These are phyloP conservation scores for Fonsecaea monophora DNA, from an alignment of 2,329 filamentous ascomycete genomes.

Conservation along the genomic window DNA sequence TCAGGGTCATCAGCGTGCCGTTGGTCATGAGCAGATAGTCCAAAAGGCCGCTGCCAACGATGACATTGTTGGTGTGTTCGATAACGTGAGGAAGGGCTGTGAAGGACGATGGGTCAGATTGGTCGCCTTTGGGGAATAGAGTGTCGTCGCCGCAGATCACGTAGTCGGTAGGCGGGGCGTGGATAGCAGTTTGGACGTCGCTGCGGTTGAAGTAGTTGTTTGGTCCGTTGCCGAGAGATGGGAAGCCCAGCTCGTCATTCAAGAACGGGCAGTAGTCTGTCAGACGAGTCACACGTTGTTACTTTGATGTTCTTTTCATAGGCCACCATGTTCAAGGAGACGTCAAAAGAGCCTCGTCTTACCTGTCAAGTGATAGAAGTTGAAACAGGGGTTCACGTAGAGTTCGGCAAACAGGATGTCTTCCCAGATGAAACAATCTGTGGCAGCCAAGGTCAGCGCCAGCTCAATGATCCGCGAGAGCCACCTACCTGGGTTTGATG, in stretches of 20 bases:
- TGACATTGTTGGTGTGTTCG: slow-evolving; percentile 59
- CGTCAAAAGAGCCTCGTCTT: not conserved
- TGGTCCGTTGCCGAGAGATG: slow-evolving; percentile 56
- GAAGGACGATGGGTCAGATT: slow-evolving; percentile 45
- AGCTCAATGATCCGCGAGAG: not conserved
- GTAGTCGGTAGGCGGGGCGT: slow-evolving; percentile 56
- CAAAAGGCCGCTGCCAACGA: slow-evolving; percentile 58
- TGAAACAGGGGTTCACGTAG: slow-evolving; percentile 76
- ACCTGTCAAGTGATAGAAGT: slow-evolving; percentile 67
- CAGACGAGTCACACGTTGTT: slow-evolving; percentile 44
- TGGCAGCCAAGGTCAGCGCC: slow-evolving; percentile 10
- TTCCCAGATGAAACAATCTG: slow-evolving; percentile 65
- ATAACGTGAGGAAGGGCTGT: slow-evolving; percentile 49
- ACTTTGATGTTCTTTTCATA: not conserved
- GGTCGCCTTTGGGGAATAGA: slow-evolving; percentile 57
- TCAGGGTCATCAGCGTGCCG: slow-evolving; percentile 59
- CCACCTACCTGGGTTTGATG: slow-evolving; percentile 25
- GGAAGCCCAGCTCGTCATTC: slow-evolving; percentile 73
- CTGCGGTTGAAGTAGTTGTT: slow-evolving; percentile 63
- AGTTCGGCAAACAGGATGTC: slow-evolving; percentile 62
- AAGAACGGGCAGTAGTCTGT: slow-evolving; percentile 73
- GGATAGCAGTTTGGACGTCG: slow-evolving; percentile 59
- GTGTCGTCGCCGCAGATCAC: slow-evolving; percentile 46
- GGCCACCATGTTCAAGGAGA: not conserved
- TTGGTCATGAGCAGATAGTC: slow-evolving; percentile 60